Conservation (phyloP, 306 rosid genomes). For the Lagenaria siceraria region DNA sequence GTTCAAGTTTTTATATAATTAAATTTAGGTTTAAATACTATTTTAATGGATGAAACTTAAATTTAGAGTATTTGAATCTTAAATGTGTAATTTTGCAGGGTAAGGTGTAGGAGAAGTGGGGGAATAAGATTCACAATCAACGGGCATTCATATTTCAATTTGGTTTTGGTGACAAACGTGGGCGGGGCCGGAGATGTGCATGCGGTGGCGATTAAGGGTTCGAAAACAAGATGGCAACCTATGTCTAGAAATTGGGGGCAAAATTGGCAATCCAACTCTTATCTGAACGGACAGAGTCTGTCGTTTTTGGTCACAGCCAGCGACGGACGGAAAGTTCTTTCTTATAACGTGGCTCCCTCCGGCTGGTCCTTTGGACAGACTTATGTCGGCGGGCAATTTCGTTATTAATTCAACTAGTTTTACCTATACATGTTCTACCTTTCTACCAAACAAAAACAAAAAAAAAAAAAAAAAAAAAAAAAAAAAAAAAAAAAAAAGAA, state of each 20-base stretch:
- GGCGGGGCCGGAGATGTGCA: conserved; percentile 62
- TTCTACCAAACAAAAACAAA: no score
- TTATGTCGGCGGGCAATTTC: conserved; percentile 39
- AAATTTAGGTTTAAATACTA: no score
- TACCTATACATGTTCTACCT: neutral
- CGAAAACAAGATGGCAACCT: conserved; percentile 41
- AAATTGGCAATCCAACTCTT: conserved; percentile 52
- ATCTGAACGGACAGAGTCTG: conserved; percentile 40
- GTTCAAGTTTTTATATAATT: no score
- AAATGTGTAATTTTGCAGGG: conserved; percentile 13
- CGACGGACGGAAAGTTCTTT: conserved; percentile 26
- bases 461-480: no score
- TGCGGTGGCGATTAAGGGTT: conserved; percentile 42
- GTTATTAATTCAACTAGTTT: conserved; percentile 6
- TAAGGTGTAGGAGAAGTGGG: conserved; percentile 44
- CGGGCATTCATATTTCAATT: conserved; percentile 54
- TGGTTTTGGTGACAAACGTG: conserved; percentile 47
- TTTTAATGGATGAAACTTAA: no score
- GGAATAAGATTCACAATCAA: conserved; percentile 54
- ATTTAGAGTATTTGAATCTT: no score
- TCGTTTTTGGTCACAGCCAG: conserved; percentile 44
- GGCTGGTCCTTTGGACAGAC: conserved; percentile 56
- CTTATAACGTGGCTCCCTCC: conserved; percentile 42
- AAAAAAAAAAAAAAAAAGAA: no score
- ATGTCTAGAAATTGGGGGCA: conserved; percentile 69